Base-by-base conservation (phyloP, 257 asterid genomes). In the Solanum sejunctum region DNA sequence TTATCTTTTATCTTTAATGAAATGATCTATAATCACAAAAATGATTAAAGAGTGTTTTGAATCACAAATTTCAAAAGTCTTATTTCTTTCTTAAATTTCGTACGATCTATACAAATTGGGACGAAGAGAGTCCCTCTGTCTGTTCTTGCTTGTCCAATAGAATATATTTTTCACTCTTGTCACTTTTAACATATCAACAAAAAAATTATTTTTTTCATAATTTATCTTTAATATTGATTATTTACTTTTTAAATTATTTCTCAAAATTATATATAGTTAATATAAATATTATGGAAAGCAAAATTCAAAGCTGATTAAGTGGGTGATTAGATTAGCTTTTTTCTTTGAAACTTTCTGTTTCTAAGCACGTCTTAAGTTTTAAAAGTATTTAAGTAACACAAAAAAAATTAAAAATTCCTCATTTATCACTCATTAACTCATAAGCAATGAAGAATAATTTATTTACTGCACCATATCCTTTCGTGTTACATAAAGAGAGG, bases 31-130 rank as follows among this genome's bases (percentile, higher is more conserved):
- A n/a, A 58, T n/a, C 28, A n/a, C 21, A 9, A 13, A 58, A 58
- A 58, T 58, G 10, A 0, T 58, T 9, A 58, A 58, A 20, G 3
- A n/a, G 5, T 58, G 0, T 58, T 21, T 43, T 58, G 0, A 20
- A n/a, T 0, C 66, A n/a, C 11, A 58, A 58, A 10, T 58, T n/a
- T 58, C 3, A n/a, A 58, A 57, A 3, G 2, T 1, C 3, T 52
- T 8, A 18, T 18, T 52, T 57, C 3, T 2, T 1, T 0, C 12
- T 8, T 57, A 57, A 57, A 57, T 9, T 9, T 3, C 9, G 1
- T 9, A 20, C 2, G 0, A 6, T 18, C 5, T 18, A 56, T 2
- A 3, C 3, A 20, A 58, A 20, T 1, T 5, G 0, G 12, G 6
- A 58, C 9, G 47, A 4, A 41, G 9, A 41, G 47, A 2, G 12